Conservation (phyloP, 2,329 filamentous ascomycete species). For the Claviceps sp. region DNA sequence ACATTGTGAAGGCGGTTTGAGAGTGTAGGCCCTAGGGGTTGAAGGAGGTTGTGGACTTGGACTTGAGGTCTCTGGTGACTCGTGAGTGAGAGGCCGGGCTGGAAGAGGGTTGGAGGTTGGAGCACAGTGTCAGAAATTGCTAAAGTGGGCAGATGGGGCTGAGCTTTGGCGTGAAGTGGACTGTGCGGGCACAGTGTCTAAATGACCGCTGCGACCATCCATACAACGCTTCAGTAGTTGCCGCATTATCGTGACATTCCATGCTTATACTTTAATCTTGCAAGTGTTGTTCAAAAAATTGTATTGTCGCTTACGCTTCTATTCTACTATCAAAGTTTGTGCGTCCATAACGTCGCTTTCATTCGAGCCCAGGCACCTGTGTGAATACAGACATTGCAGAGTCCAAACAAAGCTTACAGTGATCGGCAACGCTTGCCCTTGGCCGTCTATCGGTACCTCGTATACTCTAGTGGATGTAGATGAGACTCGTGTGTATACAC, state of each 20-base stretch:
- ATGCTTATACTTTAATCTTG: not conserved
- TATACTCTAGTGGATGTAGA: not conserved
- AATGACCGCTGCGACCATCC: not conserved
- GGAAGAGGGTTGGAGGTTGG: not conserved
- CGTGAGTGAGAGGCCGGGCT: not conserved
- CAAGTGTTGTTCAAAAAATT: not conserved
- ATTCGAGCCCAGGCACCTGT: not conserved
- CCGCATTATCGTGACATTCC: not conserved
- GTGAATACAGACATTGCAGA: not conserved
- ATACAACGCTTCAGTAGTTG: not conserved
- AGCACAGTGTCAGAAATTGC: not conserved
- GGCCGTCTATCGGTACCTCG: not conserved
- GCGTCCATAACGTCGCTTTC: no score
- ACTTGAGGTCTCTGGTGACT: not conserved
- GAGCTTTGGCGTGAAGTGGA: no score
- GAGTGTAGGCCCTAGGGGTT: not conserved
- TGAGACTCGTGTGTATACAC: not conserved
- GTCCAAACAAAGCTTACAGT: not conserved
- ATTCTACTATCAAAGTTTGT: not conserved
- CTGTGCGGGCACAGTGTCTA: not conserved
- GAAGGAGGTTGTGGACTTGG: not conserved
- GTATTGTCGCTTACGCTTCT: not conserved
- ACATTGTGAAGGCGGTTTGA: conserved; percentile 6
- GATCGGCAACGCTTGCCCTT: not conserved
- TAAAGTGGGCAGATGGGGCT: not conserved